Evolutionary conservation across 805 yeast species (phyloP).

Genomic region (Saccharomycopsis sp.): DNA sequence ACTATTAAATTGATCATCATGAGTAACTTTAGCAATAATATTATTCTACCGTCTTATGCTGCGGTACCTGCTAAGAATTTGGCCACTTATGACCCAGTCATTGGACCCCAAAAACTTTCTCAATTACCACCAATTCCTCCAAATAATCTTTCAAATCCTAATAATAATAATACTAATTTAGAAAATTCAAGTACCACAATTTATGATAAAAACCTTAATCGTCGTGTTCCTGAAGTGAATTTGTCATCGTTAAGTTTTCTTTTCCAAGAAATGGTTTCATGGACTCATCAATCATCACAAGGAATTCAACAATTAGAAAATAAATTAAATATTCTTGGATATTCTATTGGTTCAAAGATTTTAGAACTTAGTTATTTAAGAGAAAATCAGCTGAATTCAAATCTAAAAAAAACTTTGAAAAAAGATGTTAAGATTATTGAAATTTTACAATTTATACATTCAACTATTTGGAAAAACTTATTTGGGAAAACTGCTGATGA

Average conservation of each 20-base stretch:
- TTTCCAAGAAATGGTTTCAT: conserved; percentile 59
- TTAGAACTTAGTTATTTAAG: conserved; percentile 61
- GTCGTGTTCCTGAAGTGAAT: conserved; percentile 59
- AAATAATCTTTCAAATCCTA: neutral
- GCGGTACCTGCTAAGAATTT: no score
- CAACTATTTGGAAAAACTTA: conserved; percentile 59
- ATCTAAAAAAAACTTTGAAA: conserved; percentile 37
- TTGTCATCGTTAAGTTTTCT: conserved; percentile 57
- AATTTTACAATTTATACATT: conserved; percentile 60
- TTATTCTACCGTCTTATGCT: no score
- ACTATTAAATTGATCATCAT: no score
- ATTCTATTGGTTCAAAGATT: conserved; percentile 62
- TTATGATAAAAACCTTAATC: conserved; percentile 59
- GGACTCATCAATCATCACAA: conserved; percentile 48
- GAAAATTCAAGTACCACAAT: no score
- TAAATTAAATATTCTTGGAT: conserved; percentile 62
- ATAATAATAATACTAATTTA: conserved; percentile 20
- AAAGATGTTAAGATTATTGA: conserved; percentile 61
- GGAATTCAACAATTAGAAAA: conserved; percentile 60
- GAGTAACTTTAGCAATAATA: no score
- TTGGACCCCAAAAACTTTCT: conserved; percentile 15
- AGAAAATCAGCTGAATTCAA: conserved; percentile 35
- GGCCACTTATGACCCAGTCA: conserved; percentile 15
- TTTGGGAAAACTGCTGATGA: conserved; percentile 71
- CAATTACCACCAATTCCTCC: no score